These are phyloP conservation scores for Barnettozyma sucrosica DNA, from an alignment of 805 yeast genomes.

Conservation along the genomic window DNA sequence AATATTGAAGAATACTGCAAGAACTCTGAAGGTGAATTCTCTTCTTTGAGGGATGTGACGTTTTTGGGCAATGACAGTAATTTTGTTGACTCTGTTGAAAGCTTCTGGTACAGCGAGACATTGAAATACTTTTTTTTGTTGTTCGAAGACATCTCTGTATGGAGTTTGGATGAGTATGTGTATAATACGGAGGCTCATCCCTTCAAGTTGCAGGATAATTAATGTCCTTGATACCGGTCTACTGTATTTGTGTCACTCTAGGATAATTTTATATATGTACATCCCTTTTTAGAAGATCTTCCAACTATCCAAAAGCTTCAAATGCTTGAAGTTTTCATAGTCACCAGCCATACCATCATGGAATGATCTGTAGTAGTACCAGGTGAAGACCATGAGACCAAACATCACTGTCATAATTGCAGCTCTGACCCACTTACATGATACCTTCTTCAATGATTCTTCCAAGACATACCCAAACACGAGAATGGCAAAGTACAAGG, in stretches of 20 bases:
- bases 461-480: conserved; percentile 38
- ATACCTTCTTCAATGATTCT: conserved; percentile 20
- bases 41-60: conserved; percentile 38
- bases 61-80: conserved; percentile 6
- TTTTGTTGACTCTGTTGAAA: conserved; percentile 35
- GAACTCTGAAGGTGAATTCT: conserved; percentile 29
- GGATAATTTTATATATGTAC: not conserved
- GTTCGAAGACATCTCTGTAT: conserved; percentile 37
- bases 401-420: conserved; percentile 42
- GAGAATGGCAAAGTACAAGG: conserved; percentile 87
- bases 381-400: conserved; percentile 47
- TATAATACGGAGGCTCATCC: conserved; percentile 64
- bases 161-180: conserved; percentile 48
- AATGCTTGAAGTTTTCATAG: conserved; percentile 39
- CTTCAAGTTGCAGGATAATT: conserved; percentile 25
- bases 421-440: conserved; percentile 20
- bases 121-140: conserved; percentile 49
- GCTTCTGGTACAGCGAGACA: conserved; percentile 56
- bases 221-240: not conserved
- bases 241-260: not conserved
- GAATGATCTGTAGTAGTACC: conserved; percentile 58
- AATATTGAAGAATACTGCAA: conserved; percentile 29
- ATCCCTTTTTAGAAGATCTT: conserved; percentile 22
- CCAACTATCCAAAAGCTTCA: conserved; percentile 57
- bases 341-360: conserved; percentile 76